Evolutionary conservation across 352 stramenopile species (phyloP), one percentile per base, ranked within the genome.

Genomic region (Globisporangium nagaii): DNA sequence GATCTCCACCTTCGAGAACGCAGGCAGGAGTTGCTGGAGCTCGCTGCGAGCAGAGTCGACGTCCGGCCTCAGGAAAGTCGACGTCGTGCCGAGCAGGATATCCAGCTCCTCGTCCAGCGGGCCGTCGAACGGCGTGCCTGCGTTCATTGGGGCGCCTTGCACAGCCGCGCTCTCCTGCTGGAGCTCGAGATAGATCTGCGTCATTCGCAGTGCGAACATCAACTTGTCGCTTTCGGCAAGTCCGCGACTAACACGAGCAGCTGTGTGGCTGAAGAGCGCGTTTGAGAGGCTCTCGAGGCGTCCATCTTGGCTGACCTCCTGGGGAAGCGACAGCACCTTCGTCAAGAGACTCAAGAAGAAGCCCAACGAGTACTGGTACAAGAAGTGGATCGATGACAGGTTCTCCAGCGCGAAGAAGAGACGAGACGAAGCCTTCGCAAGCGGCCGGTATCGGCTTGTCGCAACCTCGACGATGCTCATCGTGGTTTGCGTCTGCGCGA

Each of bases 361-460:
- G n/a, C 86, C 79, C 0, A 99, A 75, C 57, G 92, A 98, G 66
- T 98, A 99, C 66, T 99, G 96, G 73, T 99, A 99, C 39, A 99
- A 70, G 61, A 98, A 99, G 71, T 97, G 95, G 22, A 99, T 84
- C n/a, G 96, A 89, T 32, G 86, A 89, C 40, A 99, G 81, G 25
- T 82, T 92, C 42, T 97, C 96, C 35, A 98, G 60, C 17, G 90
- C 77, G 62, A 98, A 98, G 65, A 95, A 98, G 2, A 97, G 56
- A 19, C 80, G 73, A 32, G 90, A 96, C 48, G 87, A 90, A 22
- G 85, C 77, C 48, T 83, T 72, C 2, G 96, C 95, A 31, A 99
- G 82, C 9, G 96, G 96, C 30, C 97, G 84, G 75, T 99, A 99
- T 53, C 91, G 78, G 54, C 84, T 92, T 25, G 97, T 98, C 5